phyloP scores from a whole-genome alignment of 2,329 filamentous ascomycete species.

The Colletotrichum spinosum region DNA sequence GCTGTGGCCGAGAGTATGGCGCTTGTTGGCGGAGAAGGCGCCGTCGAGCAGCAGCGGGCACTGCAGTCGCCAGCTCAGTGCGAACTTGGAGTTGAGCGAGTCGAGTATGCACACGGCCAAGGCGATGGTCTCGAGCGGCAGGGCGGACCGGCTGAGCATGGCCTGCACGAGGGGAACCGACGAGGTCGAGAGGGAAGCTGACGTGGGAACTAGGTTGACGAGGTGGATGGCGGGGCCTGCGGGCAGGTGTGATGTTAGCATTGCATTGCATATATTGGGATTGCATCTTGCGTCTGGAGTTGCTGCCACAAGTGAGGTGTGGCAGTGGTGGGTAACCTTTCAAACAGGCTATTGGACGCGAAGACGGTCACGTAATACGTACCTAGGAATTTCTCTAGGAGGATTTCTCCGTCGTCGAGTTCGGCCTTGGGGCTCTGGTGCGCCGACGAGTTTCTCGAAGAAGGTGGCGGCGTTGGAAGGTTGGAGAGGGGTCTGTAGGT shows the following conservation, averaged over 20 bases:
- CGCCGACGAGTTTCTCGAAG: conserved; percentile 58
- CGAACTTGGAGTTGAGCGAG: conserved; percentile 71
- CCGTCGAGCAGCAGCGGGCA: conserved; percentile 59
- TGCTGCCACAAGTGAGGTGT: not conserved
- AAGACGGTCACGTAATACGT: conserved; percentile 39
- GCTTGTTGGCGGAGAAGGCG: conserved; percentile 48
- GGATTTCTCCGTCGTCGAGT: conserved; percentile 57
- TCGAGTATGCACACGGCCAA: conserved; percentile 76
- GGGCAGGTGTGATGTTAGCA: conserved; percentile 35
- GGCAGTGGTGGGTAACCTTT: not conserved
- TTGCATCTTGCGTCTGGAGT: conserved; percentile 41
- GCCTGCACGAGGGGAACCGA: conserved; percentile 70
- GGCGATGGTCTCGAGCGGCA: conserved; percentile 72
- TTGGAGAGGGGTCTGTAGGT: conserved; percentile 76
- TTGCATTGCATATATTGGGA: conserved; percentile 24
- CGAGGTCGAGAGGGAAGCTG: conserved; percentile 69
- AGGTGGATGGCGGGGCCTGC: conserved; percentile 74
- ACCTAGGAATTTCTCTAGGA: conserved; percentile 55
- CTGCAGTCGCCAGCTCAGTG: conserved; percentile 69
- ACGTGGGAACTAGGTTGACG: conserved; percentile 73
- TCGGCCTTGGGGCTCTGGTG: conserved; percentile 55
- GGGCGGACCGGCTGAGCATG: conserved; percentile 67
- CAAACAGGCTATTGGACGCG: not conserved
- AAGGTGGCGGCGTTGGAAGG: conserved; percentile 74
- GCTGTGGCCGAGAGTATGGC: conserved; percentile 61